A percentile compares a stretch with the other conserved stretches of the same genome.
Conservation (phyloP, 1,139 yeast species). For the Saccharomyces hybrid region DNA sequence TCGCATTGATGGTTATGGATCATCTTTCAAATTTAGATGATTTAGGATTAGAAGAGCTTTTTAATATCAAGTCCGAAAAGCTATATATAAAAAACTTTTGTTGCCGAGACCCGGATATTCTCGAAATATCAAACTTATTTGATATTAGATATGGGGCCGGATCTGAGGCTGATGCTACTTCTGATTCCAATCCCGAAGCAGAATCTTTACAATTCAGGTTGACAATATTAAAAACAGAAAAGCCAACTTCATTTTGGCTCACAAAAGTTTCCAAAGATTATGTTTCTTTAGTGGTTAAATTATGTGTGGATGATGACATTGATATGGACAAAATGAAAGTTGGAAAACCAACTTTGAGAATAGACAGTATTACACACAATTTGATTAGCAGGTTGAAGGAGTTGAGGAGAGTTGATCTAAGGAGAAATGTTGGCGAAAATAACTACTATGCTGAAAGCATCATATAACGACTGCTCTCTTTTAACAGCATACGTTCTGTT, state of each 20-base stretch:
- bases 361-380: conserved; percentile 4
- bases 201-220: conserved; percentile 16
- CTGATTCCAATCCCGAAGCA: conserved; percentile 2
- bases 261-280: conserved; percentile 12
- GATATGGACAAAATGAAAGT: conserved; percentile 3
- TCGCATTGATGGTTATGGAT: conserved; percentile 20
- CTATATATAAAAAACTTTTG: conserved; percentile 4
- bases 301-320: conserved; percentile 12
- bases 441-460: conserved; percentile 9
- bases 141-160: conserved; percentile 7
- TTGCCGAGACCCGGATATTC: conserved; percentile 14
- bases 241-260: conserved; percentile 14
- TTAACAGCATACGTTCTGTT: conserved; percentile 1
- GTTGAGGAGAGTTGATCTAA: conserved; percentile 21
- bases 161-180: conserved; percentile 7
- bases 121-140: conserved; percentile 21
- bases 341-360: conserved; percentile 2
- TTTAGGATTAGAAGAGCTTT: conserved; percentile 18
- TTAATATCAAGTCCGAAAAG: conserved; percentile 18
- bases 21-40: conserved; percentile 21
- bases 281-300: conserved; percentile 15
- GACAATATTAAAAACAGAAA: conserved; percentile 15
- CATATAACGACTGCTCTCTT: not conserved
- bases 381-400: conserved; percentile 5
- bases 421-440: conserved; percentile 28